Evolutionary conservation across 306 rosid species (phyloP).

Genomic region (Pyrus pyrifolia): DNA sequence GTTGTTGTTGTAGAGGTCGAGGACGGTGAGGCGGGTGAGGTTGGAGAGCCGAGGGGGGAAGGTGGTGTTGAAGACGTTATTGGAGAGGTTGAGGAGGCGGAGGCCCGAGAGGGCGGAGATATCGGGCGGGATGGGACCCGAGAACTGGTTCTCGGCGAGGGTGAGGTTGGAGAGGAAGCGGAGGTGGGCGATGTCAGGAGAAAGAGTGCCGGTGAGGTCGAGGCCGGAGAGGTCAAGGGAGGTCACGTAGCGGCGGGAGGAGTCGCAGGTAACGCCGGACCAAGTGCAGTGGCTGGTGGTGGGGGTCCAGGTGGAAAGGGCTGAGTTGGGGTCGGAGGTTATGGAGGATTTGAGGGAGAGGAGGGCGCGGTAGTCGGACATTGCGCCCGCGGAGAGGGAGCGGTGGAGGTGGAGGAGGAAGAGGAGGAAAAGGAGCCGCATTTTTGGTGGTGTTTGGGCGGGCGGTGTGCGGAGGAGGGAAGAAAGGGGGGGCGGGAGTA

Average conservation of each 20-base stretch:
- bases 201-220: conserved; percentile 52
- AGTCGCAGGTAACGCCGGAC: conserved; percentile 62
- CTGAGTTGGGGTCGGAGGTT: conserved; percentile 39
- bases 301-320: conserved; percentile 62
- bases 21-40: conserved; percentile 48
- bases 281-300: conserved; percentile 54
- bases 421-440: conserved; percentile 31
- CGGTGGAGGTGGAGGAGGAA: conserved; percentile 16
- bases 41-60: conserved; percentile 50
- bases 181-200: conserved; percentile 45
- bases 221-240: conserved; percentile 54
- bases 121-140: conserved; percentile 56
- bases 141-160: conserved; percentile 41
- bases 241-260: conserved; percentile 50
- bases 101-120: conserved; percentile 53
- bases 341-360: conserved; percentile 54
- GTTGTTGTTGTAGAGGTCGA: conserved; percentile 83
- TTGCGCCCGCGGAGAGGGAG: conserved; percentile 12
- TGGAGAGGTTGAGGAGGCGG: conserved; percentile 65
- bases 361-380: conserved; percentile 55
- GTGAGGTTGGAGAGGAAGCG: conserved; percentile 54
- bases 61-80: conserved; percentile 61
- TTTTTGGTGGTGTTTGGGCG: neutral
- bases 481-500: neutral
- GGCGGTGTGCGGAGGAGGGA: neutral